A percentile compares a stretch with the other conserved stretches of the same genome.
Evolutionary conservation across 2,329 filamentous ascomycete species (phyloP).

Genomic region (Neocucurbitaria cava): DNA sequence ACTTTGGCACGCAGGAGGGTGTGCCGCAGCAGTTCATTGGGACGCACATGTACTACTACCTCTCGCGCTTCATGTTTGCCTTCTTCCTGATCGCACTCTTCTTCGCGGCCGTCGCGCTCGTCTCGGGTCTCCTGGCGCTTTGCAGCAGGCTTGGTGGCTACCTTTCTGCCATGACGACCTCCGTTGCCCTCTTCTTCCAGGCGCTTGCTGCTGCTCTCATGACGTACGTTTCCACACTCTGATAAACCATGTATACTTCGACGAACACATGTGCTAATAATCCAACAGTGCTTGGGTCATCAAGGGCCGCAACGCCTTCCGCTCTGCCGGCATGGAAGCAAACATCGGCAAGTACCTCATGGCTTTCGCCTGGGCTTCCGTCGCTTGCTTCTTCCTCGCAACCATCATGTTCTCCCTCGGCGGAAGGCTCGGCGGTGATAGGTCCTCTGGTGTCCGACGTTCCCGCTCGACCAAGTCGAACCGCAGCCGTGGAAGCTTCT

Average conservation of each 20-base stretch:
- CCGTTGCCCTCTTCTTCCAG: conserved; percentile 72
- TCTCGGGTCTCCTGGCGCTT: conserved; percentile 72
- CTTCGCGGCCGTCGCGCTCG: conserved; percentile 73
- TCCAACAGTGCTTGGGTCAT: conserved; percentile 69
- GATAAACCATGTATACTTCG: conserved; percentile 1
- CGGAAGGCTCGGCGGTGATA: conserved; percentile 58
- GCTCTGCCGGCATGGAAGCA: conserved; percentile 61
- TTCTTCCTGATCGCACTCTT: conserved; percentile 86
- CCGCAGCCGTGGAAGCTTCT: conserved; percentile 58
- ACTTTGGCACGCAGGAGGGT: conserved; percentile 64
- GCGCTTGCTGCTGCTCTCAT: conserved; percentile 72
- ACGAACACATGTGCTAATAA: conserved; percentile 14
- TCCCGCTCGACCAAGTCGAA: conserved; percentile 57
- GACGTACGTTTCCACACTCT: conserved; percentile 65
- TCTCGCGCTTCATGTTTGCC: conserved; percentile 92
- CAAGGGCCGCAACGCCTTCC: conserved; percentile 72
- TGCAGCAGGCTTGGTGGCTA: conserved; percentile 74
- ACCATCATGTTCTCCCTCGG: conserved; percentile 72
- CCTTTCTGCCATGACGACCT: conserved; percentile 65
- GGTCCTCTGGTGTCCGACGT: conserved; percentile 46
- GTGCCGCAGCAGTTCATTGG: conserved; percentile 63
- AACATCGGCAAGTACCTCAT: conserved; percentile 72
- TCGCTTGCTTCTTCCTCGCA: conserved; percentile 70
- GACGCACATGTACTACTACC: conserved; percentile 74
- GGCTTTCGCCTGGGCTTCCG: conserved; percentile 78